These are phyloP conservation scores for Camellia sinensis DNA, from an alignment of 148 eudicot genomes.

Conservation along the genomic window DNA sequence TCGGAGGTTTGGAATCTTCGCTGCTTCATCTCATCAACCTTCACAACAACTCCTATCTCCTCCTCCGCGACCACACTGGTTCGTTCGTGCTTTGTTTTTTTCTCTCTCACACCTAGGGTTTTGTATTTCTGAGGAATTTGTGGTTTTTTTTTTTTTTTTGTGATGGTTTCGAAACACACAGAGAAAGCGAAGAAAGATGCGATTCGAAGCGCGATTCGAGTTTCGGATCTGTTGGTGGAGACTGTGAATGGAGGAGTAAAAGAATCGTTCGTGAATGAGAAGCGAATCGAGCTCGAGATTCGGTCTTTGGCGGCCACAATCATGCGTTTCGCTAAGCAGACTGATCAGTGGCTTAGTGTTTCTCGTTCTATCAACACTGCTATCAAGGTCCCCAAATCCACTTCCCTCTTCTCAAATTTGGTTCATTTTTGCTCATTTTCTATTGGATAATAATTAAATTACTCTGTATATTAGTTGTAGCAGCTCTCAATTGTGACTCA, in stretches of 20 bases:
- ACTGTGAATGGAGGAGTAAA: conserved; percentile 81
- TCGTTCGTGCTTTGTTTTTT: not conserved
- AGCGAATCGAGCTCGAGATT: conserved; percentile 73
- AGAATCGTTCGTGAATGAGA: conserved; percentile 68
- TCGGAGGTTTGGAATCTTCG: conserved; percentile 40
- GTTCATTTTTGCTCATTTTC: too few relatives aligned
- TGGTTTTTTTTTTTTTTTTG: not conserved
- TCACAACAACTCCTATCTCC: conserved; percentile 34
- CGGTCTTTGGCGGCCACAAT: conserved; percentile 52
- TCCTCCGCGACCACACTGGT: conserved; percentile 50
- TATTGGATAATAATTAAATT: too few relatives aligned
- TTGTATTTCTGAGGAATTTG: not conserved
- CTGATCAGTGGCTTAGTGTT: conserved; percentile 77
- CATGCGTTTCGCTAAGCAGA: conserved; percentile 61
- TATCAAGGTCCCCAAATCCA: conserved; percentile 43
- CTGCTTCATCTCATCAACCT: conserved; percentile 43
- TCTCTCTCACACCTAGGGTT: not conserved
- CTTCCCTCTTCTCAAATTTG: not conserved
- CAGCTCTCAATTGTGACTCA: too few relatives aligned
- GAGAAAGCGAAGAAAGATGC: conserved; percentile 78
- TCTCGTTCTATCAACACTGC: conserved; percentile 71
- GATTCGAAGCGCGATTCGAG: conserved; percentile 44
- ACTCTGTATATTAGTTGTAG: too few relatives aligned
- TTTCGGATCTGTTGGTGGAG: conserved; percentile 69
- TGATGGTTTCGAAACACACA: conserved; percentile 13